These are phyloP conservation scores for Trametes coccinea DNA, from an alignment of 768 basidiomycete genomes.

Conservation along the genomic window DNA sequence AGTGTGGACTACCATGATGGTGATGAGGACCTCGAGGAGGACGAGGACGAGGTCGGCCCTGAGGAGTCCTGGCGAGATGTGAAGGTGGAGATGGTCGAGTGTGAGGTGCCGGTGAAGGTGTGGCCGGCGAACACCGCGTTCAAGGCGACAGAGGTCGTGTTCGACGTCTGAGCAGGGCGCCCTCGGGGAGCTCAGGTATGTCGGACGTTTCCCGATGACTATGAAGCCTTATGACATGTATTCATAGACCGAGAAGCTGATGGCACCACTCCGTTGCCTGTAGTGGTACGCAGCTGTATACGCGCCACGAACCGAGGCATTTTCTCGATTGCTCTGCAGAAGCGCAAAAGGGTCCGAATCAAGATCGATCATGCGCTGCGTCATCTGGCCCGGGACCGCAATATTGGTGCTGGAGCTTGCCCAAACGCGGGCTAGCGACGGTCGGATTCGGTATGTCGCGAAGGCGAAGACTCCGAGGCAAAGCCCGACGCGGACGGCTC, in stretches of 20 bases:
- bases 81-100: slow-evolving; percentile 86
- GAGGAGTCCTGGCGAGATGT: slow-evolving; percentile 69
- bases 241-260: no score
- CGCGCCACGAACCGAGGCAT: background rate
- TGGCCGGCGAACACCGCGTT: slow-evolving; percentile 91
- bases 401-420: slow-evolving; percentile 2
- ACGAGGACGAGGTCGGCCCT: slow-evolving; percentile 39
- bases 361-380: slow-evolving; percentile 13
- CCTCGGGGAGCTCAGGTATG: background rate
- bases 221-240: background rate
- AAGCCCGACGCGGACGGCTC: slow-evolving; percentile 2
- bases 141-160: slow-evolving; percentile 74
- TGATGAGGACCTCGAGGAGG: slow-evolving; percentile 43
- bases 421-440: slow-evolving; percentile 7
- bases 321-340: background rate
- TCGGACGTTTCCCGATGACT: background rate
- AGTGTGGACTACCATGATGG: slow-evolving; percentile 63
- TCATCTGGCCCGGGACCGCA: background rate
- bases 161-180: slow-evolving; percentile 52
- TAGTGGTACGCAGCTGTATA: background rate
- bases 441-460: slow-evolving; percentile 10
- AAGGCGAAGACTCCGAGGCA: background rate
- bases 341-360: background rate
- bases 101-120: slow-evolving; percentile 86
- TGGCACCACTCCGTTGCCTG: no score